Evolutionary conservation across 2,329 filamentous ascomycete species (phyloP).

Genomic region (Thelonectria rubi): DNA sequence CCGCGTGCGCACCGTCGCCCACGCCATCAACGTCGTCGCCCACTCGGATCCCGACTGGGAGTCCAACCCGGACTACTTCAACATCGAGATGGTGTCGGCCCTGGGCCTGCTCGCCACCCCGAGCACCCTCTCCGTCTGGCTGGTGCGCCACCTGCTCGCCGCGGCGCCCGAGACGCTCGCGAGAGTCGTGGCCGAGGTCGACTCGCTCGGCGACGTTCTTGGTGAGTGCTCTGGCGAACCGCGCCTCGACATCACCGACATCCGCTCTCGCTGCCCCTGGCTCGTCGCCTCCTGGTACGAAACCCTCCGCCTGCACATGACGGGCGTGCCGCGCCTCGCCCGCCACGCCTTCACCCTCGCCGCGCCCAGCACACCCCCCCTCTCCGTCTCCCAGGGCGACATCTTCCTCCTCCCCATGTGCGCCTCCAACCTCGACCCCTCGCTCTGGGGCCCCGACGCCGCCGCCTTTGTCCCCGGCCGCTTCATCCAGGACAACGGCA

Average conservation of each 20-base stretch:
- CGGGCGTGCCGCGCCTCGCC: constrained; percentile 43
- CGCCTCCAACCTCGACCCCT: constrained; percentile 42
- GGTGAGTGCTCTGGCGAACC: constrained; percentile 17
- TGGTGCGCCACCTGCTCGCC: constrained; percentile 42
- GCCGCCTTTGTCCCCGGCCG: constrained; percentile 40
- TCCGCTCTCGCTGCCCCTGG: constrained; percentile 42
- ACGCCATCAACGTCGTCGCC: constrained; percentile 45
- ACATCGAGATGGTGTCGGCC: constrained; percentile 46
- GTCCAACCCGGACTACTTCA: constrained; percentile 45
- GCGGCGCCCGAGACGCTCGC: constrained; percentile 31
- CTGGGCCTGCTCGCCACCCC: constrained; percentile 45
- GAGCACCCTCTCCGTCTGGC: constrained; percentile 45
- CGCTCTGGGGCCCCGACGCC: constrained; percentile 43
- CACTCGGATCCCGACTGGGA: constrained; percentile 44
- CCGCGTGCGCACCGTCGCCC: constrained; percentile 38
- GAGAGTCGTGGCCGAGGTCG: constrained; percentile 37
- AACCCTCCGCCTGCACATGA: constrained; percentile 46
- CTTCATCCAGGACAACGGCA: constrained; percentile 40
- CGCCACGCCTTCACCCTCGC: constrained; percentile 41
- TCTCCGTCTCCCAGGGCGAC: constrained; percentile 41
- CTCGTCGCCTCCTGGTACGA: constrained; percentile 46
- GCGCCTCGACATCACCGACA: constrained; percentile 36
- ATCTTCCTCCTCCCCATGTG: constrained; percentile 47
- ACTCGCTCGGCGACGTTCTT: constrained; percentile 27
- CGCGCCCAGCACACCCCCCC: constrained; percentile 27